Evolutionary conservation across 208 protist genomes (phyloP).

Genomic region (Histomonas meleagridis): DNA sequence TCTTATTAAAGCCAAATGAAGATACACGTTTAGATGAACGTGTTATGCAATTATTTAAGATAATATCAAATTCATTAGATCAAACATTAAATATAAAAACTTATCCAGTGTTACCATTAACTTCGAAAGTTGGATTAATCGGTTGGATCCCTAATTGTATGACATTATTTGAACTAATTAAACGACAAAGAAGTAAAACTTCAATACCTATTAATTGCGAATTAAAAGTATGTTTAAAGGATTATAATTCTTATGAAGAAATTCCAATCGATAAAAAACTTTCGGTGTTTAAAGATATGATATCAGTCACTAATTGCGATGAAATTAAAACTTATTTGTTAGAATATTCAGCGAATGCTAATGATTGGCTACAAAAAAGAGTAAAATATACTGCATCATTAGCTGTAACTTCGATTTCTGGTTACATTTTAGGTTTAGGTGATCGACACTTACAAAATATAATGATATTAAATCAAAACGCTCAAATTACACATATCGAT

Average conservation of each 20-base stretch:
- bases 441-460: slow-evolving; percentile 6
- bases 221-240: not conserved
- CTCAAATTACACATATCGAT: not conserved
- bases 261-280: not conserved
- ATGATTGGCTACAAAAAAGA: not conserved
- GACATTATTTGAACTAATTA: not conserved
- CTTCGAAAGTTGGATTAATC: not conserved
- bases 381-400: not conserved
- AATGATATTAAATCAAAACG: not conserved
- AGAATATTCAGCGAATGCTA: not conserved
- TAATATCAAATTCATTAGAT: not conserved
- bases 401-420: not conserved
- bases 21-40: slow-evolving; percentile 40
- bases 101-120: not conserved
- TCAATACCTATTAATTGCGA: not conserved
- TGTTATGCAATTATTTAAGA: slow-evolving; percentile 29
- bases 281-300: not conserved
- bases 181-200: not conserved
- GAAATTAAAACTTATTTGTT: not conserved
- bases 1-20: slow-evolving; percentile 37
- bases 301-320: not conserved
- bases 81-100: not conserved
- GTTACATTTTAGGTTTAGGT: slow-evolving; percentile 16
- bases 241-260: not conserved
- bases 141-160: not conserved